A percentile compares a stretch with the other conserved stretches of the same genome.
Conservation (phyloP, 1,284 basidiomycete species). For the Ganoderma meredithae region DNA sequence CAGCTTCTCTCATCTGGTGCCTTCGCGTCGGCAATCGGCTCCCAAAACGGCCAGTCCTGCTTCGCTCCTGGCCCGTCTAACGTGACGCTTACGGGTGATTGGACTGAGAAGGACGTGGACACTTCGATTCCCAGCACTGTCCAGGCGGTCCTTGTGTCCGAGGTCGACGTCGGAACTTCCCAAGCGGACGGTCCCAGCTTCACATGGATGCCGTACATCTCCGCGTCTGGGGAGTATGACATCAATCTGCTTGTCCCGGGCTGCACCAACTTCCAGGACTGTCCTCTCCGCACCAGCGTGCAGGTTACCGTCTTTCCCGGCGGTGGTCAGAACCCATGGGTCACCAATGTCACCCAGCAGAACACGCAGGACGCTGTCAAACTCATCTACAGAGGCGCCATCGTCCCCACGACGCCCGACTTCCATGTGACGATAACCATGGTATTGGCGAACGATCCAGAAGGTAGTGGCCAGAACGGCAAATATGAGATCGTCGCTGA, state of each 20-base stretch:
- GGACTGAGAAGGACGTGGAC: conserved; percentile 67
- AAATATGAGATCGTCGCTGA: conserved; percentile 86
- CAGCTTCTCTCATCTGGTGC: conserved; percentile 93
- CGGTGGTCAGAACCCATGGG: conserved; percentile 66
- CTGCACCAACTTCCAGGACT: conserved; percentile 84
- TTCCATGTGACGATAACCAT: conserved; percentile 83
- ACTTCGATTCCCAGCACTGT: conserved; percentile 84
- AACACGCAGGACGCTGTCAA: conserved; percentile 69
- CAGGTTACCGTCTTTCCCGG: conserved; percentile 86
- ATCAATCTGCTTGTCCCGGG: conserved; percentile 90
- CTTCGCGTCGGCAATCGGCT: conserved; percentile 74
- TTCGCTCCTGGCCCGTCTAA: conserved; percentile 77
- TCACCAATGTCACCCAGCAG: conserved; percentile 77
- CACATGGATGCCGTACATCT: conserved; percentile 92
- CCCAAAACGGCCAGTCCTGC: conserved; percentile 74
- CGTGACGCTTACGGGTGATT: conserved; percentile 69
- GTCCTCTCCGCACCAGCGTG: conserved; percentile 82
- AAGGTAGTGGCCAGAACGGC: conserved; percentile 66
- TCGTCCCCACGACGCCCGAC: conserved; percentile 74
- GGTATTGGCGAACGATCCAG: conserved; percentile 67
- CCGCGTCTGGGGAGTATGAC: conserved; percentile 86
- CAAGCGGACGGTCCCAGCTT: conserved; percentile 72
- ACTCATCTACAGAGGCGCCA: conserved; percentile 83
- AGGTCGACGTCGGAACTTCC: conserved; percentile 71
- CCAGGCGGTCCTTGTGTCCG: conserved; percentile 77